Evolutionary conservation across 2,329 filamentous ascomycete genomes (phyloP), one percentile per base, ranked within the genome.

Genomic region (Fusarium sp.): DNA sequence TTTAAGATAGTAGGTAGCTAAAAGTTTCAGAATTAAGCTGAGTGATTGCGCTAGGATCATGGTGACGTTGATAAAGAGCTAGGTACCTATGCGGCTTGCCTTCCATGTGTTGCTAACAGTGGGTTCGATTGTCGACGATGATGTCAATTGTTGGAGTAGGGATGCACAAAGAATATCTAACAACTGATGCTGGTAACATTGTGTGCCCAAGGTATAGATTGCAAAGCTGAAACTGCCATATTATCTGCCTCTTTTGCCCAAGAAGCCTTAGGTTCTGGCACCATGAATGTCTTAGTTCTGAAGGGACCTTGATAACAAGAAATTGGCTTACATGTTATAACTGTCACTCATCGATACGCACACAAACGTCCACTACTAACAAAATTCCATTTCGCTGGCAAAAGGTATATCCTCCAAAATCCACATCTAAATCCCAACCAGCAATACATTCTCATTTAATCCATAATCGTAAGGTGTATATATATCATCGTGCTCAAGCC

Each of bases 351-450:
- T 37, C 27, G 25, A 35, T 23, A 58, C 14, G 31, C 14, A n/a
- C n/a, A n/a, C 51, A 38, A 42, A 33, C 10, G 21, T 45, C 44
- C 25, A 29, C 19, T 46, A 11, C 31, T 14, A 42, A 15, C 27
- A 41, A 19, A 18, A 41, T 25, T 52, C 25, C 23, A 52, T 44
- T 64, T 42, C 59, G 45, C 58, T 58, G 8, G 52, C 44, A 46
- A 27, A 63, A 74, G 67, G 66, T 60, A 72, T 69, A 73, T 63
- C 69, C 72, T 52, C 51, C 56, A 65, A 60, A 59, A 44, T 49
- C 23, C n/a, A 49, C 37, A 63, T 16, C 23, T 37, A 42, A 51
- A 35, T 21, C 31, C 38, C 41, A 69, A 12, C 37, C 39, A 51
- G 44, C n/a, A 44, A 39, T 15, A 21, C 64, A 59, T 46, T 69